phyloP scores from a whole-genome alignment of 1,284 basidiomycete genomes.

The Peniophora sp. region DNA sequence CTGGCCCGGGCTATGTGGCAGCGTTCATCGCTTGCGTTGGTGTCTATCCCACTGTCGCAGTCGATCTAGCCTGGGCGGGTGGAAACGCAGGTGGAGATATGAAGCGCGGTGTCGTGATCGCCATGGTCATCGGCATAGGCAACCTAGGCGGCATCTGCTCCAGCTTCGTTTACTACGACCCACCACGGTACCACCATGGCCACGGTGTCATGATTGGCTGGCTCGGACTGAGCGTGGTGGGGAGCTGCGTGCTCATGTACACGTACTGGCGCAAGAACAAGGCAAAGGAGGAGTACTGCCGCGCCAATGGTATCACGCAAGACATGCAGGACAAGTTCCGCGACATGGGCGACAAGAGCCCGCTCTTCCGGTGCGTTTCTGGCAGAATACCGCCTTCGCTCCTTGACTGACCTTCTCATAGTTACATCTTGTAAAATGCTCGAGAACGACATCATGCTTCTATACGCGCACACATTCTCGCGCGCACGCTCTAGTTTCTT shows the following conservation, averaged over 20 bases:
- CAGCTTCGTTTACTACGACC: conserved; percentile 12
- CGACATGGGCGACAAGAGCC: conserved; percentile 40
- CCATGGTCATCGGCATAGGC: conserved; percentile 45
- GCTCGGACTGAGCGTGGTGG: conserved; percentile 26
- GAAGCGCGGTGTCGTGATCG: conserved; percentile 43
- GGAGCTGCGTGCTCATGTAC: conserved; percentile 28
- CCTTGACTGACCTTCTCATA: background rate
- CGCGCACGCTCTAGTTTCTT: too few relatives aligned
- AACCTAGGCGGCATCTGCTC: conserved; percentile 30
- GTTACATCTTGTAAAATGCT: background rate
- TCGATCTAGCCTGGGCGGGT: conserved; percentile 48
- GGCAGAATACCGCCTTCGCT: too few relatives aligned
- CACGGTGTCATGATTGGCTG: conserved; percentile 44
- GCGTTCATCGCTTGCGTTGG: conserved; percentile 45
- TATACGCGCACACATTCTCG: too few relatives aligned
- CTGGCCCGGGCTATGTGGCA: conserved; percentile 40
- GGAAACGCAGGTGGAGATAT: conserved; percentile 49
- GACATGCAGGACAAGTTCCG: conserved; percentile 26
- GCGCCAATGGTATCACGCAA: conserved; percentile 27
- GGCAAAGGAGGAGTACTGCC: conserved; percentile 31
- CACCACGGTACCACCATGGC: conserved; percentile 40
- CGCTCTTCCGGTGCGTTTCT: conserved; percentile 35
- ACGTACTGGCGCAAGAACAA: conserved; percentile 31
- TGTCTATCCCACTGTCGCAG: conserved; percentile 44
- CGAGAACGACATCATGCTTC: background rate